Evolutionary conservation across 176 grass and related monocot species (phyloP).

Genomic region (Otatea glauca): DNA sequence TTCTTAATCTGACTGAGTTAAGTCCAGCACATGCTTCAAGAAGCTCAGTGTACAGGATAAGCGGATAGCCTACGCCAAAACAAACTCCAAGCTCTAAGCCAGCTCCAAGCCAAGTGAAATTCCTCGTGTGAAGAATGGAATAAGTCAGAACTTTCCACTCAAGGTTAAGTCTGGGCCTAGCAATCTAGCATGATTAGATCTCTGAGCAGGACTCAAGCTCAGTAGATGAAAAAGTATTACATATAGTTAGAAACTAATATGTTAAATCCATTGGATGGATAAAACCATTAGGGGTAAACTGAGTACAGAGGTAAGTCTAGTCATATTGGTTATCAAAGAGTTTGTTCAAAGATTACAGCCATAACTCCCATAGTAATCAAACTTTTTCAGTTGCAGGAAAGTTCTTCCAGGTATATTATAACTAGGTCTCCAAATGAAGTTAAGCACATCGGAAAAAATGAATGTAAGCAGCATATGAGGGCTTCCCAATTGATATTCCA

Average conservation of each 20-base stretch:
- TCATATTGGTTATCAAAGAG: not conserved
- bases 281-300: slow-evolving; percentile 13
- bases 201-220: not conserved
- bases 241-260: not conserved
- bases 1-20: slow-evolving; percentile 16
- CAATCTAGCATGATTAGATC: not conserved
- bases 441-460: not conserved
- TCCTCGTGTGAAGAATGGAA: not conserved
- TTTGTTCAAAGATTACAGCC: not conserved
- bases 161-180: not conserved
- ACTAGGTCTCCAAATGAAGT: not conserved
- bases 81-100: slow-evolving; percentile 11
- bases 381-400: not conserved
- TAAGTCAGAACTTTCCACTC: not conserved
- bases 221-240: not conserved
- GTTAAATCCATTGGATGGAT: slow-evolving; percentile 13
- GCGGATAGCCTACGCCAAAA: slow-evolving; percentile 12
- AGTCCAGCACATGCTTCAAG: slow-evolving; percentile 21
- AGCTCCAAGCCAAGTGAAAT: slow-evolving; percentile 39
- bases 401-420: not conserved
- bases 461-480: not conserved
- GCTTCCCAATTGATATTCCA: not conserved
- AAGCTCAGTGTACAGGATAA: slow-evolving; percentile 1
- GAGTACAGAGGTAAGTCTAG: not conserved
- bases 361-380: not conserved